Base-by-base conservation (phyloP, 495 filamentous ascomycete genomes). In the Penicillium canariense region DNA sequence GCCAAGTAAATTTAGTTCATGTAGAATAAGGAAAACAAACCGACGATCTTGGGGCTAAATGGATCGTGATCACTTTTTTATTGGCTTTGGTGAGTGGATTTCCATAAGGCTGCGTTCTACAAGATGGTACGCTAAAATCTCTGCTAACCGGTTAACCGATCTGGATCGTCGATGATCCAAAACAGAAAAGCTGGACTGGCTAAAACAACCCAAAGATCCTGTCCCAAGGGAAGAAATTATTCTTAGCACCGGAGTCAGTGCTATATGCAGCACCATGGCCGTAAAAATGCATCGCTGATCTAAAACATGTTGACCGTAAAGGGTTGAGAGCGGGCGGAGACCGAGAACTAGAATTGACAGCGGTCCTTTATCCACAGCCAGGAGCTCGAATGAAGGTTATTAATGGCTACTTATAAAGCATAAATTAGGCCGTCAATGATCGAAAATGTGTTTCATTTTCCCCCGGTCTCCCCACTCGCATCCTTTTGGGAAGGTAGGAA, bases 61-160 rank as follows among this genome's bases (percentile, higher is more conserved):
- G 11, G 28, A 20, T 42, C 14, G 44, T 17, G 18, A 36, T 40
- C n/a, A 5, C 8, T 30, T 48, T 54, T 39, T 32, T 15, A 26
- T 15, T 32, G 22, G 42, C 47, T 22, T 39, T 42, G 36, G 12
- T 27, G 18, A 31, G 27, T 32, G 45, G 34, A 17, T 23, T 22
- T 12, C 31, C 30, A 25, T 54, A 54, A 54, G 51, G 51, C 51
- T 48, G 25, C 11, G 7, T 6, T 46, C 3, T 23, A 39, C n/a
- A n/a, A n/a, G n/a, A n/a, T 18, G 15, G 14, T 22, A 17, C 9
- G 31, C 25, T 40, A 54, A 54, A 54, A 47, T 23, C 32, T 54
- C 51, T 54, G 28, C 43, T 45, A 40, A 32, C 43, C 51, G 51
- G 20, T 28, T 32, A 23, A 39, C 36, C 36, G 36, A 39, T 39